A percentile compares a stretch with the other conserved stretches of the same genome.
These are phyloP conservation scores for Bocquillonia castaneifolia DNA, from an alignment of 441 rosid species.

Conservation along the genomic window DNA sequence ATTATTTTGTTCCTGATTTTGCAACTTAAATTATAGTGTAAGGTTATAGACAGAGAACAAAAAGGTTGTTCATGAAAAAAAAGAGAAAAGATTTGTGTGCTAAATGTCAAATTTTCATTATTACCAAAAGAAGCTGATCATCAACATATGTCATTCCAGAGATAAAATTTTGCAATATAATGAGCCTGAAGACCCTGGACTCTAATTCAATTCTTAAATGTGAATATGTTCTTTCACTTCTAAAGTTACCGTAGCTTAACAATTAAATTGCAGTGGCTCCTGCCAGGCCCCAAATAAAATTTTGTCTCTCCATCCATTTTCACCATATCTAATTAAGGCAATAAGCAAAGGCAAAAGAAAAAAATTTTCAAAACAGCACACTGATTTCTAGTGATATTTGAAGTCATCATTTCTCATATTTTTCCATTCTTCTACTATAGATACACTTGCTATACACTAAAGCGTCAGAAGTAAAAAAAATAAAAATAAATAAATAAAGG, in stretches of 20 bases:
- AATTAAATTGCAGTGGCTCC: background rate
- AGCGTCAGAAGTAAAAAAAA: no score
- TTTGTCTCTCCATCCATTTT: no score
- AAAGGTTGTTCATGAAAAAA: background rate
- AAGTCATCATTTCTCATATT: background rate
- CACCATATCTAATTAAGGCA: background rate
- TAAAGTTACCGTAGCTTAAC: background rate
- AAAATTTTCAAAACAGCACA: background rate
- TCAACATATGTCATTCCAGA: constrained; percentile 10
- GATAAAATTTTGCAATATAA: background rate
- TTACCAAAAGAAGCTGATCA: constrained; percentile 1
- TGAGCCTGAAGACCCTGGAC: background rate
- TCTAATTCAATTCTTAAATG: background rate
- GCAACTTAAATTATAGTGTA: constrained; percentile 1
- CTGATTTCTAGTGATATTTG: background rate
- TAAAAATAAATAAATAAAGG: no score
- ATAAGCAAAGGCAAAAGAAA: constrained; percentile 1
- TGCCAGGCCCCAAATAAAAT: no score
- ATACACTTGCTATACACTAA: background rate
- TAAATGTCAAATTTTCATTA: background rate
- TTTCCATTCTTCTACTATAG: background rate
- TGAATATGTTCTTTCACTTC: background rate
- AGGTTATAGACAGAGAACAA: background rate
- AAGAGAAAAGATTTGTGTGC: no score
- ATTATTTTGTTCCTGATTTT: constrained; percentile 1